Percentiles rank a stretch among this genome's conserved stretches.
phyloP scores from a whole-genome alignment of 2,329 filamentous ascomycete genomes.

The Xylaria sp. region DNA sequence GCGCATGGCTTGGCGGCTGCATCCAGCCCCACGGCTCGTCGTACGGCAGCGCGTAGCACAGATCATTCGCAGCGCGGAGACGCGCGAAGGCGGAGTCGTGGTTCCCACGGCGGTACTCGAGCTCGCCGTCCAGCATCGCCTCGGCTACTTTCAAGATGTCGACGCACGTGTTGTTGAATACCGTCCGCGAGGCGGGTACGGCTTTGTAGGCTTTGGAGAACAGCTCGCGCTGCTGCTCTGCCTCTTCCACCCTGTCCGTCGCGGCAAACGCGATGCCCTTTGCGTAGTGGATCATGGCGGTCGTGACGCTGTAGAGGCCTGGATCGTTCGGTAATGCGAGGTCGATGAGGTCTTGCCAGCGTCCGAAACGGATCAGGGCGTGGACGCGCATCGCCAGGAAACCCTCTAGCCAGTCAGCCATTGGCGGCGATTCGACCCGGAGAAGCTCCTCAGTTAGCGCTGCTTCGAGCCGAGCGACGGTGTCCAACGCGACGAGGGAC shows the following conservation, averaged over 20 bases:
- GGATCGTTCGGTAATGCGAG: constrained; percentile 67
- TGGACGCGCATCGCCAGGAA: constrained; percentile 76
- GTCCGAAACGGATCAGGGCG: constrained; percentile 77
- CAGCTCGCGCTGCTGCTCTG: constrained; percentile 59
- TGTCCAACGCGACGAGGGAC: constrained; percentile 70
- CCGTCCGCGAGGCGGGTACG: constrained; percentile 69
- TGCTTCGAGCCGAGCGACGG: constrained; percentile 67
- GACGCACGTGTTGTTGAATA: constrained; percentile 74
- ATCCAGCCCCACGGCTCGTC: constrained; percentile 85
- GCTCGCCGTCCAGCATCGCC: constrained; percentile 78
- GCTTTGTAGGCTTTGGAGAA: constrained; percentile 63
- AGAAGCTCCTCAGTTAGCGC: constrained; percentile 73
- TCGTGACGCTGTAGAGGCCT: constrained; percentile 74
- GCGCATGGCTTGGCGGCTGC: constrained; percentile 77
- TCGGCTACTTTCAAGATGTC: constrained; percentile 72
- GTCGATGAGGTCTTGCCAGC: constrained; percentile 73
- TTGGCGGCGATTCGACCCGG: constrained; percentile 72
- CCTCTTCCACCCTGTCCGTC: constrained; percentile 63
- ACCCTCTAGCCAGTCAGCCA: constrained; percentile 83
- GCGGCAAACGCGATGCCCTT: constrained; percentile 75
- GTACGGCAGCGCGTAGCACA: constrained; percentile 73
- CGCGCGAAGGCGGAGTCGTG: constrained; percentile 68
- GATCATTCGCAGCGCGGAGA: constrained; percentile 66
- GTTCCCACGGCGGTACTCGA: constrained; percentile 74
- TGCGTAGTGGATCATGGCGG: constrained; percentile 75